Conservation (phyloP, 169 alveolate species). For the Eimeria praecox region DNA sequence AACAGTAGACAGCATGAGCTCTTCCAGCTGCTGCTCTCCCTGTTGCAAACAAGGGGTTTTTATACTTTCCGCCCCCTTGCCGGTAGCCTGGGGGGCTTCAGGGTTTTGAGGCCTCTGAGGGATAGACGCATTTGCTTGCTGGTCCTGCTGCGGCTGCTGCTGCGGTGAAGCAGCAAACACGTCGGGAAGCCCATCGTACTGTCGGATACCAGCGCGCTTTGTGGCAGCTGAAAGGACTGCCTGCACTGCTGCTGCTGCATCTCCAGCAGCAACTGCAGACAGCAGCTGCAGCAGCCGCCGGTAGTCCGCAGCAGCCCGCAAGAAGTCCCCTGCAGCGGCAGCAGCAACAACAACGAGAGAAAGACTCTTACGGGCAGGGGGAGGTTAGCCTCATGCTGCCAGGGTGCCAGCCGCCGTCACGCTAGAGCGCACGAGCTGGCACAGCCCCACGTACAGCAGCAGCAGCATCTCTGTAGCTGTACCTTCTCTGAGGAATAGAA, state of each 20-base stretch:
- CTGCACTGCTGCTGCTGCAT: constrained; percentile 63
- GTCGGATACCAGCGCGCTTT: constrained; percentile 44
- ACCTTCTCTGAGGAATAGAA: constrained; percentile 42
- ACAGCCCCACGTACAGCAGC: background rate
- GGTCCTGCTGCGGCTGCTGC: constrained; percentile 63
- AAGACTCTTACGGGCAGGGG: background rate
- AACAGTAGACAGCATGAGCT: constrained; percentile 43
- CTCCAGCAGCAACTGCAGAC: constrained; percentile 70
- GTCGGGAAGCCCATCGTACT: constrained; percentile 56
- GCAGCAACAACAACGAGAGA: background rate
- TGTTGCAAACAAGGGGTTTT: background rate
- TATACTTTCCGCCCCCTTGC: background rate
- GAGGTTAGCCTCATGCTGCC: background rate
- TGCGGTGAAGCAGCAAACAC: constrained; percentile 37
- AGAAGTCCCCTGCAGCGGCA: constrained; percentile 40
- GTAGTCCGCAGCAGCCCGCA: constrained; percentile 45
- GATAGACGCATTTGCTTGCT: background rate
- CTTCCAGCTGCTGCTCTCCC: constrained; percentile 47
- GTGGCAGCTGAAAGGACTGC: constrained; percentile 57
- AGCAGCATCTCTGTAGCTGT: background rate
- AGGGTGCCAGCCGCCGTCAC: background rate
- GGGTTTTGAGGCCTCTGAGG: background rate
- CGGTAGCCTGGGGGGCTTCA: background rate
- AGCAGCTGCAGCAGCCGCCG: constrained; percentile 68
- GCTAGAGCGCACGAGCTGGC: background rate